Percentiles rank a stretch among this genome's conserved stretches.
Evolutionary conservation across 2,329 filamentous ascomycete genomes (phyloP).

Genomic region (Sordariomycetes sp.): DNA sequence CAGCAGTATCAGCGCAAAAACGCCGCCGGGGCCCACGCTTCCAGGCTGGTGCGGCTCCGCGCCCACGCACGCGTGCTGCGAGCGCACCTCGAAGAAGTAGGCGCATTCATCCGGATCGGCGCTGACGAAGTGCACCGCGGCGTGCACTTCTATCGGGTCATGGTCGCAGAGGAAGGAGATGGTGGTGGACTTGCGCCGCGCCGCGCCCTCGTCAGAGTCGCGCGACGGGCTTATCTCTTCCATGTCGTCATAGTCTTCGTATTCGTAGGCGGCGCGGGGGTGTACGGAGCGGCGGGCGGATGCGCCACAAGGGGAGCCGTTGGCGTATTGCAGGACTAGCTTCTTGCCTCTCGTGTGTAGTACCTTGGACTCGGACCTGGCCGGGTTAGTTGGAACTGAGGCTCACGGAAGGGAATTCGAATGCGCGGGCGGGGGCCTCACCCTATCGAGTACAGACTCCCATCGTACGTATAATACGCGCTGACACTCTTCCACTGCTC

Average conservation of each 20-base stretch:
- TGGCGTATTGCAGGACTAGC: slow-evolving; percentile 65
- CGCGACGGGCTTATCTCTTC: slow-evolving; percentile 19
- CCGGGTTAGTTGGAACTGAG: neutral
- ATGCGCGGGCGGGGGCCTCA: slow-evolving; percentile 16
- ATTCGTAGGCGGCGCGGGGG: slow-evolving; percentile 13
- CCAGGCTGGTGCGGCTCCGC: slow-evolving; percentile 62
- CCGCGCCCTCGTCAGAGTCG: slow-evolving; percentile 19
- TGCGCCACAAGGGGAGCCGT: slow-evolving; percentile 62
- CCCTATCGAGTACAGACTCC: slow-evolving; percentile 65
- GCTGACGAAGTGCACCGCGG: slow-evolving; percentile 74
- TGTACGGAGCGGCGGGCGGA: slow-evolving; percentile 20
- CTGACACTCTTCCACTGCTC: slow-evolving; percentile 61
- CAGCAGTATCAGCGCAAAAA: slow-evolving; percentile 79
- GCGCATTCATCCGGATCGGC: slow-evolving; percentile 78
- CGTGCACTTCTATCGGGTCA: slow-evolving; percentile 58
- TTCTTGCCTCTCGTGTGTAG: slow-evolving; percentile 57
- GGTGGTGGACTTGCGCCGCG: slow-evolving; percentile 64
- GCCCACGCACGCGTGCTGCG: slow-evolving; percentile 65
- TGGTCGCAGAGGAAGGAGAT: slow-evolving; percentile 91
- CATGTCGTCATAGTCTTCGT: slow-evolving; percentile 15
- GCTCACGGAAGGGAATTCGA: neutral
- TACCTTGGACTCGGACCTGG: slow-evolving; percentile 42
- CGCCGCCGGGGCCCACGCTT: slow-evolving; percentile 57
- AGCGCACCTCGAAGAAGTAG: slow-evolving; percentile 92
- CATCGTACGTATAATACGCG: slow-evolving; percentile 61